phyloP scores from a whole-genome alignment of 2,329 filamentous ascomycete genomes.

The Pezicula radicicola region DNA sequence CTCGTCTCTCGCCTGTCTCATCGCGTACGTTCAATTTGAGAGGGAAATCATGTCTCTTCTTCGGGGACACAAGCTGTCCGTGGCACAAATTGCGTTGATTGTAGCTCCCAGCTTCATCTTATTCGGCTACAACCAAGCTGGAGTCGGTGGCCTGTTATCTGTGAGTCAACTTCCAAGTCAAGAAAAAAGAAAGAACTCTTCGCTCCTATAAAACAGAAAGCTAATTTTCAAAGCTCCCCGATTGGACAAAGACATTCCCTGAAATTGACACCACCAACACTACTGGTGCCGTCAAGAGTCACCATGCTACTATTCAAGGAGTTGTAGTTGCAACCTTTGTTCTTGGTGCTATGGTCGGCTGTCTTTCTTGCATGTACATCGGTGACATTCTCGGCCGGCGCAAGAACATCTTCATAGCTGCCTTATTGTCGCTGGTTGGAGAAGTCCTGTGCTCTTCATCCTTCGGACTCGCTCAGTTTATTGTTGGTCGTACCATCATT shows the following conservation, averaged over 20 bases:
- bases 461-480: constrained; percentile 37
- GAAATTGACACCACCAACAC: constrained; percentile 35
- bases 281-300: constrained; percentile 24
- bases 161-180: constrained; percentile 15
- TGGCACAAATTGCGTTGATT: constrained; percentile 36
- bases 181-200: neutral
- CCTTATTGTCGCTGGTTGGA: constrained; percentile 37
- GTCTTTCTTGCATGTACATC: constrained; percentile 32
- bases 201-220: no score
- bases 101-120: constrained; percentile 40
- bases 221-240: constrained; percentile 3
- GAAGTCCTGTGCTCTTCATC: constrained; percentile 38
- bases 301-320: constrained; percentile 34
- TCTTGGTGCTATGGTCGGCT: constrained; percentile 33
- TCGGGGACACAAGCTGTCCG: constrained; percentile 13
- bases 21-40: neutral
- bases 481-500: constrained; percentile 37
- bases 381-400: constrained; percentile 39
- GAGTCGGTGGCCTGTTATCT: constrained; percentile 34
- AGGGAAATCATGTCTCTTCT: neutral
- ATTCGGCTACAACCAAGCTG: constrained; percentile 40
- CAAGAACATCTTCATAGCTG: constrained; percentile 36
- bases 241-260: constrained; percentile 33
- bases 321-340: constrained; percentile 23
- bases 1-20: neutral